Conservation (phyloP, 2,329 filamentous ascomycete species). For the Penicillium psychrosexuale region DNA sequence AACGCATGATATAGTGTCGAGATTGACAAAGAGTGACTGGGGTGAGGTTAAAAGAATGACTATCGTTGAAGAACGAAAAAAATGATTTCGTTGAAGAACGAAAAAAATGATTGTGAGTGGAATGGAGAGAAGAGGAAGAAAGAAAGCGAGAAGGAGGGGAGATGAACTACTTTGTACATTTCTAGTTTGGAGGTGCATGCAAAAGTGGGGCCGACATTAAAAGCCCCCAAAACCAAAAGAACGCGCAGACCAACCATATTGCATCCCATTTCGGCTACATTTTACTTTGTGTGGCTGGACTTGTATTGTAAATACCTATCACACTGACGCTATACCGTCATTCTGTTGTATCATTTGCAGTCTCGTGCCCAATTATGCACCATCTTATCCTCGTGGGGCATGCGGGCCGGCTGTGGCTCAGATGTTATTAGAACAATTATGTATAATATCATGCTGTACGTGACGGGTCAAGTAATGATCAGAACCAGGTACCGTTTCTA, state of each 20-base stretch:
- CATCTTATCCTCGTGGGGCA: constrained; percentile 1
- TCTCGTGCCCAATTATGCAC: neutral
- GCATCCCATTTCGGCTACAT: neutral
- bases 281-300: neutral
- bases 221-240: neutral
- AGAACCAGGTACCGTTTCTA: neutral
- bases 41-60: constrained; percentile 17
- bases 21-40: constrained; percentile 27
- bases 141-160: constrained; percentile 11
- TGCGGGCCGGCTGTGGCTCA: constrained; percentile 2
- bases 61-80: constrained; percentile 15
- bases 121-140: constrained; percentile 16
- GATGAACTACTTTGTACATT: constrained; percentile 7
- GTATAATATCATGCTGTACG: neutral
- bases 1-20: constrained; percentile 33
- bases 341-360: neutral
- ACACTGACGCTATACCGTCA: neutral
- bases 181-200: neutral
- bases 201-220: neutral
- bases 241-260: neutral
- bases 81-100: constrained; percentile 7
- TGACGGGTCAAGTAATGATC: neutral
- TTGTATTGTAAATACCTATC: neutral
- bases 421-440: neutral
- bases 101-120: constrained; percentile 20